Conservation (phyloP, 345 rosid genomes). For the Eucalyptus tenuipes region DNA sequence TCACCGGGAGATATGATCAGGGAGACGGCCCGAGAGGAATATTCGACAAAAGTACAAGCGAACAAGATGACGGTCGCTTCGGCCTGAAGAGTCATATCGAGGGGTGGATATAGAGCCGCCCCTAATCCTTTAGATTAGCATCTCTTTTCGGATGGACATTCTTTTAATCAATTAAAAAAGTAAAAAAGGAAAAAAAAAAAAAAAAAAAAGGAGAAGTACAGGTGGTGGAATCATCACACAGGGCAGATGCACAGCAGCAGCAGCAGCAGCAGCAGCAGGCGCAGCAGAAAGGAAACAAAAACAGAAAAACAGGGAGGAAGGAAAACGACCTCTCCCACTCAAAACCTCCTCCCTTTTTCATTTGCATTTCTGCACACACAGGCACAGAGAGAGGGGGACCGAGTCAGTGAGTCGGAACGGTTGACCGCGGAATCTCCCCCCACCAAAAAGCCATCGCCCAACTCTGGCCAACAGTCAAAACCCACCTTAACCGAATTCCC, state of each 20-base stretch:
- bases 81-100: neutral
- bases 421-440: neutral
- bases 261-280: neutral
- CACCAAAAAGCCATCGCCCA: neutral
- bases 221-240: neutral
- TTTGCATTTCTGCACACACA: neutral
- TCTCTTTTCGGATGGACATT: neutral
- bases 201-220: neutral
- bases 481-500: neutral
- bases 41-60: no score
- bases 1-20: accelerated
- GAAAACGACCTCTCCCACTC: neutral
- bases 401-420: neutral
- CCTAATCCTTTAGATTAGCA: neutral
- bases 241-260: neutral
- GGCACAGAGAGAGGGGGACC: neutral
- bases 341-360: neutral
- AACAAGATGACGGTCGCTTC: neutral
- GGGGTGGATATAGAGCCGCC: neutral
- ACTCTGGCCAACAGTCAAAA: neutral
- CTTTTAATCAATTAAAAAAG: neutral
- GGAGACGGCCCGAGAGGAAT: neutral
- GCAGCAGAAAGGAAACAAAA: neutral
- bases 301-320: neutral
- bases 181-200: no score